Evolutionary conservation across 2,329 filamentous ascomycete species (phyloP), one percentile per base, ranked within the genome.

Genomic region (Xylariales sp.): DNA sequence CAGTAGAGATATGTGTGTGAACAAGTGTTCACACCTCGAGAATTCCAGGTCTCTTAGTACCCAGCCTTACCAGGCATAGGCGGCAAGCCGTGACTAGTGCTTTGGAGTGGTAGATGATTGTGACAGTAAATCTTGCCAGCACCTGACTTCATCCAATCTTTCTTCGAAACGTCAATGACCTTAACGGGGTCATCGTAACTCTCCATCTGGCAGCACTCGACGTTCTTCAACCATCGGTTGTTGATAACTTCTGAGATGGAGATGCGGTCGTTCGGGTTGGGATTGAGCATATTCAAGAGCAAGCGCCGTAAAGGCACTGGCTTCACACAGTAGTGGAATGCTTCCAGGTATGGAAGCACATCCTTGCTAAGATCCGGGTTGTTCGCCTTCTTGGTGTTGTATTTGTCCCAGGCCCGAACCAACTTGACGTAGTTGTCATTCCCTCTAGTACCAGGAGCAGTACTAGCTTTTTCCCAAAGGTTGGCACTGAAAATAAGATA

Each of bases 201-300:
- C 50, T 90, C 85, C 5, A 80, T 63, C 50, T 87, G 82, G 57
- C 88, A 94, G 63, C 88, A 93, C 50, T 90, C 85, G 28, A 89
- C 76, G 37, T 72, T 76, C 64, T 78, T 83, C 51, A 93, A 66
- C 73, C 81, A 88, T n/a, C 81, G 70, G 50, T 85, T 78, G 44
- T 74, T 78, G 38, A 88, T 64, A 1, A 87, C 79, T 2, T 87
- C 77, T 6, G 72, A 63, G 35, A 93, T 85, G 19, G 72, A 76
- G 48, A 84, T 79, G 29, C 89, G 83, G 55, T 79, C 79, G 6
- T 65, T 60, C 0, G 89, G 87, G 47, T 89, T 68, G 0, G 88
- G 88, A 57, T 95, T 81, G 21, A 95, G 72, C 88, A 95, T 94
- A 56, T 78, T 81, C 35, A 93, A 65, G 10, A 95, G 63, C 5